Conservation (phyloP, 257 asterid genomes). For the Parsonsia alboflavescens region DNA sequence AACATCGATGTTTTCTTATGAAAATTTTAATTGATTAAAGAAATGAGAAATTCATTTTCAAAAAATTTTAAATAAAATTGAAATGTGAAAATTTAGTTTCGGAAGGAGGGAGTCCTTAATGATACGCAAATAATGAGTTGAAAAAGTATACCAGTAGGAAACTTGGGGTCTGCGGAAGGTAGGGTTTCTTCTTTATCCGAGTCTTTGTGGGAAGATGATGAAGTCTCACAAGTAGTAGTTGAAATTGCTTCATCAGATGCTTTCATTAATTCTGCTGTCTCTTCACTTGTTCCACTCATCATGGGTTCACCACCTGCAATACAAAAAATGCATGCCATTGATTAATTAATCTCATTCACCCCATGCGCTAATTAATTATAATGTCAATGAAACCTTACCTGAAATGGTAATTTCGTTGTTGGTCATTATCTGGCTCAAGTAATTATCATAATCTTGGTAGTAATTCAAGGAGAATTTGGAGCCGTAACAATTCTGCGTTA, state of each 20-base stretch:
- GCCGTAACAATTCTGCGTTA: constrained; percentile 23
- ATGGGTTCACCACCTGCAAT: constrained; percentile 21
- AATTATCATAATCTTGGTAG: constrained; percentile 25
- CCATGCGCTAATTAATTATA: too few relatives aligned
- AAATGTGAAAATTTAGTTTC: too few relatives aligned
- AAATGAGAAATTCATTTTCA: too few relatives aligned
- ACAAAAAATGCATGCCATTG: not conserved
- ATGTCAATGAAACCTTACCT: constrained; percentile 4
- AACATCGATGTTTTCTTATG: too few relatives aligned
- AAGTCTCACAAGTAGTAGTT: constrained; percentile 31
- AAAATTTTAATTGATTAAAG: too few relatives aligned
- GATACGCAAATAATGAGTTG: not conserved
- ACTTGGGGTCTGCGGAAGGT: constrained; percentile 35
- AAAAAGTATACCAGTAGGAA: constrained; percentile 38
- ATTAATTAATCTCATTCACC: too few relatives aligned
- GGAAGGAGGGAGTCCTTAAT: too few relatives aligned
- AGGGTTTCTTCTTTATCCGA: constrained; percentile 30
- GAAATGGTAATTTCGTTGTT: constrained; percentile 30
- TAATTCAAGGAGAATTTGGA: constrained; percentile 18
- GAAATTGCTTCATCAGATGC: constrained; percentile 39
- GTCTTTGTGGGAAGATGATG: constrained; percentile 41
- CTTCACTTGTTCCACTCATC: constrained; percentile 25
- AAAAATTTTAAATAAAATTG: too few relatives aligned
- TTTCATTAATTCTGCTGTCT: constrained; percentile 31
- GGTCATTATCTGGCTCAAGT: constrained; percentile 26